A percentile compares a stretch with the other conserved stretches of the same genome.
phyloP scores from a whole-genome alignment of 1,284 basidiomycete genomes.

The Ustilago sp. region DNA sequence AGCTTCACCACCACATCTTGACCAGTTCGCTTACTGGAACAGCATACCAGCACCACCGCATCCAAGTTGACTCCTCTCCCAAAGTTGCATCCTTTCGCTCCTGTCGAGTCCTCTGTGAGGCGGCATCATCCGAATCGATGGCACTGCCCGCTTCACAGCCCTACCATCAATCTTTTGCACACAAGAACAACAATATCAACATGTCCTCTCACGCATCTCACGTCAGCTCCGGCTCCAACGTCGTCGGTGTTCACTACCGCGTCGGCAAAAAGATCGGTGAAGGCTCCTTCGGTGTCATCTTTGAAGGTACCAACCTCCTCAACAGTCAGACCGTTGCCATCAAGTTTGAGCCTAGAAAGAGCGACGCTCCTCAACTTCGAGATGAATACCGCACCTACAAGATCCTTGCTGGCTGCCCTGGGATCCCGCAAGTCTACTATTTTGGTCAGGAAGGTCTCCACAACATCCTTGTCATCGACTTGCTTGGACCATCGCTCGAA shows the following conservation, averaged over 20 bases:
- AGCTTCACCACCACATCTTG: neutral
- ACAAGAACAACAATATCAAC: slow-evolving; percentile 51
- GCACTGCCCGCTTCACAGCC: slow-evolving; percentile 39
- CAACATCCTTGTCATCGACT: slow-evolving; percentile 95
- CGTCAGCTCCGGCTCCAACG: slow-evolving; percentile 66
- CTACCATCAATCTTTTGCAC: slow-evolving; percentile 43
- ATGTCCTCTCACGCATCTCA: slow-evolving; percentile 65
- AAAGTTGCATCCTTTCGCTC: neutral
- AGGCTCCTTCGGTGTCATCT: slow-evolving; percentile 91
- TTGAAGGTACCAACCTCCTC: slow-evolving; percentile 93
- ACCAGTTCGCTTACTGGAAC: neutral
- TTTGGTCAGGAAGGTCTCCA: slow-evolving; percentile 97
- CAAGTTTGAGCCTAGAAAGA: slow-evolving; percentile 98
- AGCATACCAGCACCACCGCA: slow-evolving; percentile 4
- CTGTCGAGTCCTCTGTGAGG: neutral
- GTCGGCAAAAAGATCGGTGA: slow-evolving; percentile 80
- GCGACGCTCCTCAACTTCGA: slow-evolving; percentile 92
- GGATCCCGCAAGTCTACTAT: slow-evolving; percentile 95
- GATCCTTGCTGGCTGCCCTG: slow-evolving; percentile 91
- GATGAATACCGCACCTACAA: slow-evolving; percentile 98
- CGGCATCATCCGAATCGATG: slow-evolving; percentile 14
- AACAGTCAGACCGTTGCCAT: slow-evolving; percentile 96
- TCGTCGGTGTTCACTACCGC: slow-evolving; percentile 78
- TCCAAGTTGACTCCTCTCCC: neutral
- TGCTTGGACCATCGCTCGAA: slow-evolving; percentile 90